phyloP scores from a whole-genome alignment of 768 basidiomycete genomes.

The Trametes meyenii region DNA sequence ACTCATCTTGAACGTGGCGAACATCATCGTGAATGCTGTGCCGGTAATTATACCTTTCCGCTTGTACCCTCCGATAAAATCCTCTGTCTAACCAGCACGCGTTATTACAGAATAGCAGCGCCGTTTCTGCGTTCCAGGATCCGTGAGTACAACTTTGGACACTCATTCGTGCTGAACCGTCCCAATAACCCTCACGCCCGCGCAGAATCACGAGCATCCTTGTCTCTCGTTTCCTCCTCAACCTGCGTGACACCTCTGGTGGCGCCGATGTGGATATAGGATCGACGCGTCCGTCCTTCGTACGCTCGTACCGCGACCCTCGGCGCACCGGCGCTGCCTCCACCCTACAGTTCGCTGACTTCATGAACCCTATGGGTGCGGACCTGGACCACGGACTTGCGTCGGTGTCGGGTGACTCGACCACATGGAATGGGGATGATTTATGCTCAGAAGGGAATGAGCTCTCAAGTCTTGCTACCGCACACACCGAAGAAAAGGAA shows the following conservation, averaged over 20 bases:
- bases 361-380: conserved; percentile 17
- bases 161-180: neutral
- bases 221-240: conserved; percentile 18
- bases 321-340: neutral
- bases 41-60: neutral
- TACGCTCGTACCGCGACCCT: neutral
- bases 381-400: conserved; percentile 1
- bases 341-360: conserved; percentile 7
- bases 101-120: neutral
- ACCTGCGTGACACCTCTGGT: conserved; percentile 6
- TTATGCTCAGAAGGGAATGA: neutral
- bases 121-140: conserved; percentile 17
- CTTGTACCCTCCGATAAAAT: neutral
- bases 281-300: conserved; percentile 4
- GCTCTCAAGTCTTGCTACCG: neutral
- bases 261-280: neutral
- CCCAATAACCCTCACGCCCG: neutral
- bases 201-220: conserved; percentile 17
- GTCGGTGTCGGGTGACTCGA: neutral
- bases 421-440: neutral
- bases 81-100: too few species aligned
- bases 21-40: conserved; percentile 11
- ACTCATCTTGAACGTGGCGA: conserved; percentile 11
- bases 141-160: neutral
- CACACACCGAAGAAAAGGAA: too few species aligned